These are phyloP conservation scores for Rachicladosporium sp. DNA, from an alignment of 2,329 filamentous ascomycete species.

Conservation along the genomic window DNA sequence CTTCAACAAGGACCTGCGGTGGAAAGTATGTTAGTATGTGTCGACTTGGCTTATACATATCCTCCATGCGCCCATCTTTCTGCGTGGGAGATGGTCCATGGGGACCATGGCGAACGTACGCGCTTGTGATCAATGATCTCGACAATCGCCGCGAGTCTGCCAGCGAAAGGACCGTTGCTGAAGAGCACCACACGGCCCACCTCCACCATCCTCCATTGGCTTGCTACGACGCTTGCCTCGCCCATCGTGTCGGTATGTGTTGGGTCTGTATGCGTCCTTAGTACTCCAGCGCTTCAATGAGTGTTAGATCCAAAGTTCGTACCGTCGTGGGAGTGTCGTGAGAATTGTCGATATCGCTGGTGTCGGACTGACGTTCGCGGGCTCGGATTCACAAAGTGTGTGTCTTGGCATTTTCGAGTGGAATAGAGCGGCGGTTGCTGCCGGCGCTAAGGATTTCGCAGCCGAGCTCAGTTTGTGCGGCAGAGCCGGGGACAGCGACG, in stretches of 20 bases:
- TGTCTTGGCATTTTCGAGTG: too few relatives aligned
- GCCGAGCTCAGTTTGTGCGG: too few relatives aligned
- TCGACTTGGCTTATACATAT: background rate
- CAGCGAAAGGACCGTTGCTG: constrained; percentile 53
- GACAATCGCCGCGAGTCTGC: constrained; percentile 85
- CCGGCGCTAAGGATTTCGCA: too few relatives aligned
- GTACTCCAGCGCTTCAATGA: too few relatives aligned
- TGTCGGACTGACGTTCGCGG: too few relatives aligned
- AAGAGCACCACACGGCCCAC: constrained; percentile 94
- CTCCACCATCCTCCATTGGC: constrained; percentile 87
- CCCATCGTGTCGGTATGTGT: constrained; percentile 18
- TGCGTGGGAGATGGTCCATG: too few relatives aligned
- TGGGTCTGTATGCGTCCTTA: background rate
- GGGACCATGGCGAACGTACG: constrained; percentile 47
- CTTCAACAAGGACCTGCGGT: constrained; percentile 83
- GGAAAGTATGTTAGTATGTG: background rate
- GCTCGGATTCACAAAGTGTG: too few relatives aligned
- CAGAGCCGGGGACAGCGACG: too few relatives aligned
- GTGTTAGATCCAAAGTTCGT: too few relatives aligned
- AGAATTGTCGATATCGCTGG: too few relatives aligned
- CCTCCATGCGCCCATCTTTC: background rate
- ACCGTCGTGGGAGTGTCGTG: too few relatives aligned
- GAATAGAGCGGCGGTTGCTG: too few relatives aligned
- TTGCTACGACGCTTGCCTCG: constrained; percentile 31
- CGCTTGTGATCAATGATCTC: constrained; percentile 99